Conservation (phyloP, 2,329 filamentous ascomycete genomes). For the Botrytis squamosa region DNA sequence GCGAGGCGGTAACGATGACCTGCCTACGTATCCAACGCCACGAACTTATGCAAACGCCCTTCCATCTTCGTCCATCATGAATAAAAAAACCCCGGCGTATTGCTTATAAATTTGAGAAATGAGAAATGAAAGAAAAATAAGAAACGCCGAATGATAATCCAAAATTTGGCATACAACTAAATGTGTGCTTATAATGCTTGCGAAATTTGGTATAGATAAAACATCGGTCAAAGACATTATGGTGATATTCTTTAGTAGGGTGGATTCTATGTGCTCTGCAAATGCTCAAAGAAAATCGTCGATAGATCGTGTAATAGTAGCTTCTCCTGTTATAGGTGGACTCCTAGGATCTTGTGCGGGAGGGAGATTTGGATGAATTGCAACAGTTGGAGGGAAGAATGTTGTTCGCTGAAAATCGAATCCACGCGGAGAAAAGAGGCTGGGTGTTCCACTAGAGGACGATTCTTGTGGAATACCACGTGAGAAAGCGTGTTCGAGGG, state of each 20-base stretch:
- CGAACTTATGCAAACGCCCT: constrained; percentile 23
- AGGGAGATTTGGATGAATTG: constrained; percentile 33
- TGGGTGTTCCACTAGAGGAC: constrained; percentile 32
- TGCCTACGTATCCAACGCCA: constrained; percentile 23
- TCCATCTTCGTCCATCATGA: constrained; percentile 22
- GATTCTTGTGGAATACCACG: constrained; percentile 26
- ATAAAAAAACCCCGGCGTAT: constrained; percentile 4
- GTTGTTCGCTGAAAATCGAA: constrained; percentile 72
- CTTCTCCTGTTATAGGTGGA: constrained; percentile 70
- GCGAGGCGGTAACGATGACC: constrained; percentile 21
- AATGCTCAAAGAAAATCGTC: constrained; percentile 66
- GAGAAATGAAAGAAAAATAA: background rate
- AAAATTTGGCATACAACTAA: constrained; percentile 20
- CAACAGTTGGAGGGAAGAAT: constrained; percentile 50
- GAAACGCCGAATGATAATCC: constrained; percentile 17
- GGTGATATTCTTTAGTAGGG: constrained; percentile 7
- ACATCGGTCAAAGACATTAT: constrained; percentile 21
- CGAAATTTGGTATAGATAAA: constrained; percentile 21
- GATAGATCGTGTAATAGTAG: constrained; percentile 74
- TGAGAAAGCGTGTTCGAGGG: constrained; percentile 32
- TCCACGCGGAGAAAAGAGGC: constrained; percentile 63
- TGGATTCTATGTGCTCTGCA: constrained; percentile 19
- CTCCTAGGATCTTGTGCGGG: constrained; percentile 64
- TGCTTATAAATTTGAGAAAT: constrained; percentile 19
- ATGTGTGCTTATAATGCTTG: constrained; percentile 21